Evolutionary conservation across 176 grass and related monocot species (phyloP).

Genomic region (Carex pumila): DNA sequence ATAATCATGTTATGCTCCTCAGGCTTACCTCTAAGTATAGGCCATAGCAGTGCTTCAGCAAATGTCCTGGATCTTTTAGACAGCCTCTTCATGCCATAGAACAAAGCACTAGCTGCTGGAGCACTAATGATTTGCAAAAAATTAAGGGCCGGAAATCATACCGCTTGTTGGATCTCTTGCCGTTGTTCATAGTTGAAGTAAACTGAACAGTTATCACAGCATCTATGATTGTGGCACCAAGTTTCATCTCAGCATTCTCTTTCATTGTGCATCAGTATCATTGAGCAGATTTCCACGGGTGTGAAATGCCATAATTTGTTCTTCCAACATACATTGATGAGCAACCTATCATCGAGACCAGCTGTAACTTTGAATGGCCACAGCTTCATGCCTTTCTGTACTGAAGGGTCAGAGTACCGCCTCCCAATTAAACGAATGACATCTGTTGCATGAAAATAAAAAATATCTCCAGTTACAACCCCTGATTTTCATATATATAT

Average conservation of each 20-base stretch:
- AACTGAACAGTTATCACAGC: conserved; percentile 35
- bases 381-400: conserved; percentile 17
- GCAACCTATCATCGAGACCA: not conserved
- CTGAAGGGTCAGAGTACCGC: not conserved
- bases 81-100: conserved; percentile 13
- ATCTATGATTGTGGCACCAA: conserved; percentile 10
- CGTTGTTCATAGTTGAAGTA: conserved; percentile 33
- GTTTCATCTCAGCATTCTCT: conserved; percentile 17
- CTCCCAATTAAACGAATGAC: conserved; percentile 32
- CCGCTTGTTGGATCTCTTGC: conserved; percentile 27
- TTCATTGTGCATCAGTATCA: conserved; percentile 27
- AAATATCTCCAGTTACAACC: not conserved
- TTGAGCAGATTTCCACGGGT: conserved; percentile 32
- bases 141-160: conserved; percentile 26
- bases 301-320: conserved; percentile 21
- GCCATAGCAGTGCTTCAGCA: no score
- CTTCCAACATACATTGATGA: conserved; percentile 13
- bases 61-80: not conserved
- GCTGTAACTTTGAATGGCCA: conserved; percentile 35
- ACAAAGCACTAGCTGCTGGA: conserved; percentile 21
- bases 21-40: no score
- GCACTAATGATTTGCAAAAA: conserved; percentile 24
- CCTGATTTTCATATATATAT: not conserved
- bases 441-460: conserved; percentile 4
- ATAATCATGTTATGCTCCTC: conserved; percentile 11